Base-by-base conservation (phyloP, 345 rosid genomes). In the Rubroshorea leprosula region DNA sequence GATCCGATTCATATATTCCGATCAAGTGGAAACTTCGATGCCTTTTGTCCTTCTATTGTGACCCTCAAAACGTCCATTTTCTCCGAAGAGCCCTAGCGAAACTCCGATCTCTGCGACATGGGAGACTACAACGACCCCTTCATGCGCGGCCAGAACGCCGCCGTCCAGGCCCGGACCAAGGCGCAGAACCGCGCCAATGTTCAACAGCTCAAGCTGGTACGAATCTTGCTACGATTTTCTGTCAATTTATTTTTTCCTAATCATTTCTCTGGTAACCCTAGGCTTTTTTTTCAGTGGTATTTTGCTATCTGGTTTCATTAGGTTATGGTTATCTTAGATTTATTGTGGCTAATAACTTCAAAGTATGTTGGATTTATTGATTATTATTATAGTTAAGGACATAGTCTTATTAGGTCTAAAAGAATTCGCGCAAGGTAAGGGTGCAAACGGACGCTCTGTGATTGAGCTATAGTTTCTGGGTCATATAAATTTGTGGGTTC, bases 171-270 rank as follows among this genome's bases (percentile, higher is more conserved):
- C 44, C 78, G 91, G 49, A 72, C 90, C 50, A 90, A 90, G 77
- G 83, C 81, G 49, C 97, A 87, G 87, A 90, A 80, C 52, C 92
- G 96, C 59, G 81, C 89, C 63, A 92, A 83, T 72, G 87, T 92
- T 69, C 96, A 84, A 66, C 98, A 92, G 87, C 96, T 92, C 53
- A 89, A 92, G 79, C 82, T 87, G 86, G 97, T 90, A 54, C 19
- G 82, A 72, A 48, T 57, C 54, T 55, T 52, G 15, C 39, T 39
- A 11, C 38, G 21, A 12, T 47, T 20, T 0, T n/a, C 9, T 6
- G 17, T 35, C 19, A 0, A 24, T 21, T 46, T 29, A 27, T 29
- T 41, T 29, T n/a, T 4, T 9, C 35, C 35, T 29, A 29, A 29
- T 29, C 9, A 29, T 29, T 23, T 18, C n/a, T n/a, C n/a, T 66